Evolutionary conservation across 352 stramenopile genomes (phyloP).

Genomic region (Phytophthora sp.): DNA sequence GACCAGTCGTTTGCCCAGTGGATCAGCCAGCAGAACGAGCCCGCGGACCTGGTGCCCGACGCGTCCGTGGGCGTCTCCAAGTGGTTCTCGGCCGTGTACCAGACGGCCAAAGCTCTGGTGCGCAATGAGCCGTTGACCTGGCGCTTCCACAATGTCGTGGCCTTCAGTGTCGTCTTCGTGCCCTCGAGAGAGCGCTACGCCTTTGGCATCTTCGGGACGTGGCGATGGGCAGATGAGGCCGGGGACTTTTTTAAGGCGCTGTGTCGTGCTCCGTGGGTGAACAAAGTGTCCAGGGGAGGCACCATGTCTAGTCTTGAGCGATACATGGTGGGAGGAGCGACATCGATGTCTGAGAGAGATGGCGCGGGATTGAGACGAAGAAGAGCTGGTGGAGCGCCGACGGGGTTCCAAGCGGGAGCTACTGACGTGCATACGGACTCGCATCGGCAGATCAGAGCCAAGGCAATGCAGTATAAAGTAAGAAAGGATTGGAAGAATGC

Average conservation of each 20-base stretch:
- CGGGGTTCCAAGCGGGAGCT: constrained; percentile 3
- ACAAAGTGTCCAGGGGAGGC: constrained; percentile 55
- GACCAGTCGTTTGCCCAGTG: constrained; percentile 77
- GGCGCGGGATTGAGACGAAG: constrained; percentile 18
- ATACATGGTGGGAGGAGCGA: constrained; percentile 38
- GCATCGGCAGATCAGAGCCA: constrained; percentile 59
- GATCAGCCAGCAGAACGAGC: constrained; percentile 62
- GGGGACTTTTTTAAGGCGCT: constrained; percentile 46
- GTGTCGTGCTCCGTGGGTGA: constrained; percentile 57
- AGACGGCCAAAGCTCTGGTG: constrained; percentile 70
- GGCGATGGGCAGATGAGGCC: constrained; percentile 73
- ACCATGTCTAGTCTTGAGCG: constrained; percentile 55
- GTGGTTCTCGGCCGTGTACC: constrained; percentile 74
- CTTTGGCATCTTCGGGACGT: constrained; percentile 68
- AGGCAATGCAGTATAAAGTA: constrained; percentile 73
- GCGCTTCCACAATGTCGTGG: constrained; percentile 61
- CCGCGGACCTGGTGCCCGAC: constrained; percentile 37
- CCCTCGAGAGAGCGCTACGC: constrained; percentile 66
- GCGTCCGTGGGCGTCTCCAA: constrained; percentile 60
- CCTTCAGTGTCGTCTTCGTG: constrained; percentile 75
- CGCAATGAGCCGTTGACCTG: constrained; percentile 69
- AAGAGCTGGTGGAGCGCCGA: constrained; percentile 4
- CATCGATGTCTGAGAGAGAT: neutral
- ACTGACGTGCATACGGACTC: constrained; percentile 32
- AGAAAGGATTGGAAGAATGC: constrained; percentile 75